Evolutionary conservation across 1,139 yeast genomes (phyloP).

Genomic region (Zygoascus sp.): DNA sequence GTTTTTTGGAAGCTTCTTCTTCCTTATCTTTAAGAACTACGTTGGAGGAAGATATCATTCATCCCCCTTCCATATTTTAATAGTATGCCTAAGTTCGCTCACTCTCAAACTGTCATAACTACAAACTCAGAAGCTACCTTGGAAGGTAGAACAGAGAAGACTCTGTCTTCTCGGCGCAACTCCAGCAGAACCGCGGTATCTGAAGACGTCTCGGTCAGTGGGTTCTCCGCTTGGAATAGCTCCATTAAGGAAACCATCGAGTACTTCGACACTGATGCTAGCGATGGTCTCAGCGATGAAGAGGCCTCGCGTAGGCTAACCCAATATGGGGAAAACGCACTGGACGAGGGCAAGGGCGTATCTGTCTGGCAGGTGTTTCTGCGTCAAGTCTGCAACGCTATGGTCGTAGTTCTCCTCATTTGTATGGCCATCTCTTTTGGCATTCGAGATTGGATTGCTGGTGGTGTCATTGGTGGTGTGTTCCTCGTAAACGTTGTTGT

Average conservation of each 20-base stretch:
- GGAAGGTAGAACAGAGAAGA: background rate
- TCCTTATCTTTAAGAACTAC: background rate
- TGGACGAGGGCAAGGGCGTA: conserved; percentile 58
- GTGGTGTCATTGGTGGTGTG: conserved; percentile 75
- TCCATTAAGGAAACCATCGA: conserved; percentile 17
- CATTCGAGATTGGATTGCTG: conserved; percentile 75
- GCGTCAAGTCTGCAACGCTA: conserved; percentile 73
- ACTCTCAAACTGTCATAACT: background rate
- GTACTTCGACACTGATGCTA: conserved; percentile 39
- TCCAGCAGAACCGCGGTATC: background rate
- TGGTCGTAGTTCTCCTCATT: conserved; percentile 69
- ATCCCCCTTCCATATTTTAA: no score
- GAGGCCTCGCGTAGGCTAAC: conserved; percentile 38
- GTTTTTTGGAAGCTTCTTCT: no score
- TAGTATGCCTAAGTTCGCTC: background rate
- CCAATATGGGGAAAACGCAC: conserved; percentile 53
- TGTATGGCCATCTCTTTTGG: conserved; percentile 75
- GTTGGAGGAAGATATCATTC: no score
- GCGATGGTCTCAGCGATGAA: conserved; percentile 45
- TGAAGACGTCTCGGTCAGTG: background rate
- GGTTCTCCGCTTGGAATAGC: conserved; percentile 26
- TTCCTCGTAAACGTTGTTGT: conserved; percentile 61
- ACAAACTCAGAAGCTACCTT: conserved; percentile 3
- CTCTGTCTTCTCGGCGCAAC: background rate
- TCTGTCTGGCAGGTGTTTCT: conserved; percentile 56